Evolutionary conservation across 352 stramenopile genomes (phyloP).

Genomic region (Peronospora tabacina): DNA sequence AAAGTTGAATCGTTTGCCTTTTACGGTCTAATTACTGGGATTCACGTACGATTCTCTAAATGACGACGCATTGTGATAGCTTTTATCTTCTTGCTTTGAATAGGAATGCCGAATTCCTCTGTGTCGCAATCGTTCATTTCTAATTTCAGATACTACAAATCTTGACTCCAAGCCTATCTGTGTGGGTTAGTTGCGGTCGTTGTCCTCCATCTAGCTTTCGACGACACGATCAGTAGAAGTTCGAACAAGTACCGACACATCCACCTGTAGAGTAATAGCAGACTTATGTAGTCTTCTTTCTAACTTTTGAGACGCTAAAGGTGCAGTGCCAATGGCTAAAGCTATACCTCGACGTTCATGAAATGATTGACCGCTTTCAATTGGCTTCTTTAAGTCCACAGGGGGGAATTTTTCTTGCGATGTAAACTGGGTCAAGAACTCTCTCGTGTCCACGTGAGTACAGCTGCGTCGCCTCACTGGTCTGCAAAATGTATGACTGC

Average conservation of each 20-base stretch:
- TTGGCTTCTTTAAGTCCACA: conserved; percentile 9
- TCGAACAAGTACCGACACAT: conserved; percentile 5
- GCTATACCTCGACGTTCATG: conserved; percentile 6
- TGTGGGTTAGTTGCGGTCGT: conserved; percentile 1
- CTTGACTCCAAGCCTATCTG: too few relatives aligned
- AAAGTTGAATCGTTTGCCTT: too few relatives aligned
- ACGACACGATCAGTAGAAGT: conserved; percentile 7
- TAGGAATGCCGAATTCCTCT: too few relatives aligned
- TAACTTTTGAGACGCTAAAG: conserved; percentile 2
- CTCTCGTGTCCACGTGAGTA: conserved; percentile 2
- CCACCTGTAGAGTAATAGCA: not conserved
- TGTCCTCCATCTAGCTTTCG: too few relatives aligned
- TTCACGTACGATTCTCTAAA: too few relatives aligned
- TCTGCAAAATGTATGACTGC: conserved; percentile 10
- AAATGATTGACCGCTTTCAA: not conserved
- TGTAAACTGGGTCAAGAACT: conserved; percentile 1
- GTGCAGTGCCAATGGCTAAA: not conserved
- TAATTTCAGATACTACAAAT: too few relatives aligned
- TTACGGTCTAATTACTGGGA: too few relatives aligned
- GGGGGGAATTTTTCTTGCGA: conserved; percentile 15
- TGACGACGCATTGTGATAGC: too few relatives aligned
- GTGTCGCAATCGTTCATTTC: too few relatives aligned
- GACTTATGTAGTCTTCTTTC: conserved; percentile 12
- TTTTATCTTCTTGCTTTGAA: too few relatives aligned
- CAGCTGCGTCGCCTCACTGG: not conserved